Percentiles rank a stretch among this genome's conserved stretches.
phyloP scores from a whole-genome alignment of 176 grass and related monocot species.

The Typha latifolia region DNA sequence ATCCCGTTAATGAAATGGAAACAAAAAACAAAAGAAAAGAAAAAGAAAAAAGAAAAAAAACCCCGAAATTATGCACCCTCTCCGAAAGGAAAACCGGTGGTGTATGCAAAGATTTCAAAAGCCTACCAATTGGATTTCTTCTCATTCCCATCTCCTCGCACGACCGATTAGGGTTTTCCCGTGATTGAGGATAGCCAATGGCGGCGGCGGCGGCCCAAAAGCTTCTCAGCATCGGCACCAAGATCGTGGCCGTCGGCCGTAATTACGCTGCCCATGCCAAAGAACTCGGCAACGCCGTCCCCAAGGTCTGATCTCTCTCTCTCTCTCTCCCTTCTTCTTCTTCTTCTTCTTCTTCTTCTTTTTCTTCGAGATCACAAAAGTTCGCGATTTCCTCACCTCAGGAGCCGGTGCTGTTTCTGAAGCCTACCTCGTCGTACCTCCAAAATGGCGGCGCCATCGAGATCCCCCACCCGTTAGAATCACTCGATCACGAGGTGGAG shows the following conservation, averaged over 20 bases:
- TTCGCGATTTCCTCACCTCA: constrained; percentile 2
- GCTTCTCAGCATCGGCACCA: constrained; percentile 63
- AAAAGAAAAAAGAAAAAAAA: no score
- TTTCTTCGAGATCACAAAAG: not conserved
- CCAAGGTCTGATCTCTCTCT: constrained; percentile 36
- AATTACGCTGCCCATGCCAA: constrained; percentile 81
- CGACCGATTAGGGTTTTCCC: constrained; percentile 6
- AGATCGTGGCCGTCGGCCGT: constrained; percentile 75
- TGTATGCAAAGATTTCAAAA: no score
- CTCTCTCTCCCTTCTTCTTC: not conserved
- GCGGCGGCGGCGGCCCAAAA: constrained; percentile 39
- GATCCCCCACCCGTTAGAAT: constrained; percentile 69
- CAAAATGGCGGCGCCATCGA: constrained; percentile 63
- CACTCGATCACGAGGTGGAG: constrained; percentile 92
- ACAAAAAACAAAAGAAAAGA: no score
- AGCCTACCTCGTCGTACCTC: constrained; percentile 88
- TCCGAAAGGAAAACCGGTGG: no score
- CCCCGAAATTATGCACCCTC: no score
- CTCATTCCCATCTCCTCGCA: not conserved
- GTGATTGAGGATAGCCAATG: constrained; percentile 18
- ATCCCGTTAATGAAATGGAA: no score
- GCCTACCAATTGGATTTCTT: not conserved
- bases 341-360: constrained; percentile 6
- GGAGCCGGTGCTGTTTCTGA: constrained; percentile 93
- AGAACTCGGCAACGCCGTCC: constrained; percentile 83